Evolutionary conservation across 768 basidiomycete genomes (phyloP).

Genomic region (Harrya chromipes): DNA sequence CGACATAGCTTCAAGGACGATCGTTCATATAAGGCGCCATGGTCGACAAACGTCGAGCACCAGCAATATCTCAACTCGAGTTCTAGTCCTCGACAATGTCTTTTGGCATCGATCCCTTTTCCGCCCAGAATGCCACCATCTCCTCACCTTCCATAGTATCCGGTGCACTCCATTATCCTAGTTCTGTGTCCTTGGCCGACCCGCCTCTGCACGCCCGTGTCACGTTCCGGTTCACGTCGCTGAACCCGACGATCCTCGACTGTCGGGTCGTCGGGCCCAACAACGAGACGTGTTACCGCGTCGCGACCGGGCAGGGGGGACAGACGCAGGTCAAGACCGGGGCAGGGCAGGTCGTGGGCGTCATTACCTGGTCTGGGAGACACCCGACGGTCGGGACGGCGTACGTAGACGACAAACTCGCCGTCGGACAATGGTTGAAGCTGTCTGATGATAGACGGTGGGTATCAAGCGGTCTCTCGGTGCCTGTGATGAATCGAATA

Average conservation of each 20-base stretch:
- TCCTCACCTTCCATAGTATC: constrained; percentile 52
- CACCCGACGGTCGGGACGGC: constrained; percentile 53
- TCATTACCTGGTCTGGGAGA: constrained; percentile 52
- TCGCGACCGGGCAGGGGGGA: constrained; percentile 49
- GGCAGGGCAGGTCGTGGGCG: constrained; percentile 45
- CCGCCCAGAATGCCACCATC: constrained; percentile 24
- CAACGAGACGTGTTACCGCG: constrained; percentile 44
- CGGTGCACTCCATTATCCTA: constrained; percentile 60
- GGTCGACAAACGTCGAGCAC: too few species aligned
- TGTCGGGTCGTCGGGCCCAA: constrained; percentile 51
- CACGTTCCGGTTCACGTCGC: constrained; percentile 48
- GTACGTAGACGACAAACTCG: constrained; percentile 46
- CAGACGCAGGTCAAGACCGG: constrained; percentile 53
- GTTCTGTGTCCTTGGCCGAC: constrained; percentile 17
- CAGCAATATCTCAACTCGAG: too few species aligned
- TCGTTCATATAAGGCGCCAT: constrained; percentile 10
- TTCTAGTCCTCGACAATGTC: constrained; percentile 12
- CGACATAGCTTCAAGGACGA: constrained; percentile 16
- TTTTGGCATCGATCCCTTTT: constrained; percentile 27
- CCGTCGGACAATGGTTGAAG: constrained; percentile 50
- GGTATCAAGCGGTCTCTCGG: constrained; percentile 8
- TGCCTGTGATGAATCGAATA: too few species aligned
- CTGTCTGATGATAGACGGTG: constrained; percentile 48
- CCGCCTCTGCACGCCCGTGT: constrained; percentile 34
- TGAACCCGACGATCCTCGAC: constrained; percentile 53